phyloP scores from a whole-genome alignment of 2,329 filamentous ascomycete genomes.

The Calonectria multiphialidica region DNA sequence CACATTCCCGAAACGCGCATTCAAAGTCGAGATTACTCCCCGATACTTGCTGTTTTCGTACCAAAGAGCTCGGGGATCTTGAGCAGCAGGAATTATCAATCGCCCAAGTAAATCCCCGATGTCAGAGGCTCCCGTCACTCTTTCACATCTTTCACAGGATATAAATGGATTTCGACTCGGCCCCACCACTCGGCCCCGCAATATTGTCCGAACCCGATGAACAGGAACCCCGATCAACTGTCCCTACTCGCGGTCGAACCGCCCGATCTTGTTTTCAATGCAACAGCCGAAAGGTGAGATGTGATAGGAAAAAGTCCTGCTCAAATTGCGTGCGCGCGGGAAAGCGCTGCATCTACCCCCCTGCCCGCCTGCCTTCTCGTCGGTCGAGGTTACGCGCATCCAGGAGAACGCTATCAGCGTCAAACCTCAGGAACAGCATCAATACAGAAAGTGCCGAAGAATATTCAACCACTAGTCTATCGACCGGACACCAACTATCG shows the following conservation, averaged over 20 bases:
- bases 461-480: neutral
- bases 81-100: neutral
- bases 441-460: neutral
- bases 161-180: neutral
- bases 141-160: neutral
- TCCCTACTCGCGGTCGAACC: neutral
- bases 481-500: neutral
- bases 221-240: neutral
- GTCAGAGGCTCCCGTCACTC: neutral
- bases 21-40: neutral
- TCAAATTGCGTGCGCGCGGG: neutral
- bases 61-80: neutral
- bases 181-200: neutral
- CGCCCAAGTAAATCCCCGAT: neutral
- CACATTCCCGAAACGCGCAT: neutral
- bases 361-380: neutral
- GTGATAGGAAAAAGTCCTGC: neutral
- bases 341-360: neutral
- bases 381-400: neutral
- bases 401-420: neutral
- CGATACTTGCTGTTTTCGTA: too few species aligned
- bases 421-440: neutral
- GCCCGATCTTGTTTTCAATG: neutral
- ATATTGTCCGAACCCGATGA: neutral
- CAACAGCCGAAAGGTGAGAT: neutral